phyloP scores from a whole-genome alignment of 1,284 basidiomycete species.

The Agroathelia rolfsii region DNA sequence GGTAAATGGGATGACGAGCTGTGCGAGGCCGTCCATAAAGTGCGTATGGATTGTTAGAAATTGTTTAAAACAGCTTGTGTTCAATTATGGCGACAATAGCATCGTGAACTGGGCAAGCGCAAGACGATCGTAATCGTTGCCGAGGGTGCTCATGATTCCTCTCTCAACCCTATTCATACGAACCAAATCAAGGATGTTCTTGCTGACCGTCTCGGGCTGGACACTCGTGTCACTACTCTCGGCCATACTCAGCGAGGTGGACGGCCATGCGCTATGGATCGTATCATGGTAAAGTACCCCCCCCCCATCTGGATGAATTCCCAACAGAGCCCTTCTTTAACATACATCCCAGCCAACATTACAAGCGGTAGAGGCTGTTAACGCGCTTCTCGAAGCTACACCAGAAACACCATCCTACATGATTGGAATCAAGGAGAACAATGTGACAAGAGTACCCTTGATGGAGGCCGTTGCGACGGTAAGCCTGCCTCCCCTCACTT shows the following conservation, averaged over 20 bases:
- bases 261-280: constrained; percentile 85
- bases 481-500: constrained; percentile 11
- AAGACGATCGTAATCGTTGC: constrained; percentile 98
- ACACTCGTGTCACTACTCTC: constrained; percentile 95
- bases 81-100: constrained; percentile 36
- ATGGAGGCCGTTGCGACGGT: constrained; percentile 89
- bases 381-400: constrained; percentile 82
- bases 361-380: constrained; percentile 90
- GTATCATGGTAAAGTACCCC: constrained; percentile 76
- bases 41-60: too few species aligned
- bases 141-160: constrained; percentile 85
- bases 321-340: constrained; percentile 2
- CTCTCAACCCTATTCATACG: constrained; percentile 84
- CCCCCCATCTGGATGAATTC: not conserved
- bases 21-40: constrained; percentile 81
- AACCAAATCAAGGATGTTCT: constrained; percentile 89
- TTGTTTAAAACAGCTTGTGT: constrained; percentile 3
- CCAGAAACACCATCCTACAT: constrained; percentile 93
- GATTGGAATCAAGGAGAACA: constrained; percentile 95
- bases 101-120: constrained; percentile 87
- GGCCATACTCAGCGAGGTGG: constrained; percentile 97
- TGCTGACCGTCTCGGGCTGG: constrained; percentile 78
- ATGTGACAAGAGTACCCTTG: constrained; percentile 85
- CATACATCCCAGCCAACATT: constrained; percentile 66
- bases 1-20: constrained; percentile 85